Evolutionary conservation across 805 yeast genomes (phyloP).

Genomic region (Priceomyces fermenticarens): DNA sequence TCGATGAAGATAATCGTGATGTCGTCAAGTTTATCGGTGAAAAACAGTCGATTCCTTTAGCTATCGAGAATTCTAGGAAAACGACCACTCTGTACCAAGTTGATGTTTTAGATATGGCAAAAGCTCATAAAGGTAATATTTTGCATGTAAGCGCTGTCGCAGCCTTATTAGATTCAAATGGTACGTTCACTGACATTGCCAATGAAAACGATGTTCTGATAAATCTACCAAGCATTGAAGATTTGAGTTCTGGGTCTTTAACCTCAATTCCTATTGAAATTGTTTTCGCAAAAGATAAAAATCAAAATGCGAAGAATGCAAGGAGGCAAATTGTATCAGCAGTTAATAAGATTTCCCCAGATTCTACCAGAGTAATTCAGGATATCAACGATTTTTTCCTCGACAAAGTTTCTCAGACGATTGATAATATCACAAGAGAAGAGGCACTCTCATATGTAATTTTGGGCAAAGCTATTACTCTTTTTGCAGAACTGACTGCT

Average conservation of each 20-base stretch:
- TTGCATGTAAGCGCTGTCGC: constrained; percentile 76
- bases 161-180: constrained; percentile 56
- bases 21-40: constrained; percentile 65
- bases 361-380: constrained; percentile 50
- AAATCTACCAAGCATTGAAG: constrained; percentile 36
- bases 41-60: constrained; percentile 50
- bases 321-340: constrained; percentile 68
- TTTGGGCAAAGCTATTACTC: constrained; percentile 49
- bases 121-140: constrained; percentile 80
- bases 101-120: constrained; percentile 75
- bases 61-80: constrained; percentile 59
- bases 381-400: constrained; percentile 69
- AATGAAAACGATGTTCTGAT: constrained; percentile 31
- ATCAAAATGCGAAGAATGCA: constrained; percentile 53
- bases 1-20: constrained; percentile 50
- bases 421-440: constrained; percentile 40
- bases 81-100: constrained; percentile 58
- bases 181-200: constrained; percentile 43
- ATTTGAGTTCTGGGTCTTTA: constrained; percentile 37
- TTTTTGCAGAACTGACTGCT: constrained; percentile 51
- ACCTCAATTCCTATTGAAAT: constrained; percentile 60
- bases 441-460: constrained; percentile 57
- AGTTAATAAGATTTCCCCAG: constrained; percentile 74
- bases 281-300: constrained; percentile 45
- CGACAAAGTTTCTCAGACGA: constrained; percentile 40